Evolutionary conservation across 495 filamentous ascomycete species (phyloP), one percentile per base, ranked within the genome.

Genomic region (Trichoderma virens): DNA sequence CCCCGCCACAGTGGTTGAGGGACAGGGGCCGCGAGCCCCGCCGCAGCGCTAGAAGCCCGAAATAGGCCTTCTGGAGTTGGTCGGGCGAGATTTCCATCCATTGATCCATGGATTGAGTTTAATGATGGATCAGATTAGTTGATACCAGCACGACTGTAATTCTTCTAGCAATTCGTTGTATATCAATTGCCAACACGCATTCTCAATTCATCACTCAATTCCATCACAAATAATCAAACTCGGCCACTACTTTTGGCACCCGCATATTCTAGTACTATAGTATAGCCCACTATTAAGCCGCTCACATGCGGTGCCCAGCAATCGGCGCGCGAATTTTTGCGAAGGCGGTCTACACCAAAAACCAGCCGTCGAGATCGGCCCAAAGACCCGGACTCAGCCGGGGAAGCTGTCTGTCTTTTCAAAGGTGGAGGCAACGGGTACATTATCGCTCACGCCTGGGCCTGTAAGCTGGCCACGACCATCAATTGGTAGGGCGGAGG

Each of bases 361-460:
- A 30, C 16, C 18, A 16, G 23, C 51, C 51, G 51, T 56, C 51
- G 51, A 56, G 51, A 56, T 56, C 51, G 51, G 51, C 51, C 51
- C 51, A 56, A 56, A 13, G 51, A 56, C 51, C 51, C 51, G 51
- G 51, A 16, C 51, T 28, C 51, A 56, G 25, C 51, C 51, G 51
- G 51, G 51, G 51, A 56, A 56, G 51, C 25, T 27, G 16, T 56
- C 47, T 28, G 13, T 56, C 30, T 56, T 56, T 56, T 56, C 20
- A 56, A 56, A 56, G 18, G 51, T 56, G 51, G 51, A 56, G 51
- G 51, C 20, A 28, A 45, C 51, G 51, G 51, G 51, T 56, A 56
- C 51, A 56, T 56, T 28, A 28, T 56, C 51, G 51, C 51, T 56
- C 51, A 56, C 16, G 23, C 51, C 7, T 45, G 11, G 16, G 5